Evolutionary conservation across 139 green algal genomes (phyloP).

Genomic region (Raphidocelis subcapitata): DNA sequence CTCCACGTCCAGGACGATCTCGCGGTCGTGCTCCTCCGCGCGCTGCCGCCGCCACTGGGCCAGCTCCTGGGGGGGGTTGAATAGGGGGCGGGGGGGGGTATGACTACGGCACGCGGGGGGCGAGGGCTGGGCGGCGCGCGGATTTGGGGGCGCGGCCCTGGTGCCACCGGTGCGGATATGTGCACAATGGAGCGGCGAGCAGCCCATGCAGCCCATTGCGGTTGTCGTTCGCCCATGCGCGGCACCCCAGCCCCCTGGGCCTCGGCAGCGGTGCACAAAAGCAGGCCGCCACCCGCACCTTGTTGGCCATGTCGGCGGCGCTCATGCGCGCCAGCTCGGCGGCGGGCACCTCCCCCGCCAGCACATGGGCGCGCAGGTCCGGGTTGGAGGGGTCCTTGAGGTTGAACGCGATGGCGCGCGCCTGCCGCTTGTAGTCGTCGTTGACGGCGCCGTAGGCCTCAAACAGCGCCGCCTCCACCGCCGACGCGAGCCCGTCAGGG

Average conservation of each 20-base stretch:
- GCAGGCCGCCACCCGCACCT: too few species aligned
- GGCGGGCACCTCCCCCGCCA: slow-evolving; percentile 52
- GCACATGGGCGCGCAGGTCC: slow-evolving; percentile 62
- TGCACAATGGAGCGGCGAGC: too few species aligned
- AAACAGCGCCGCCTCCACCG: background rate
- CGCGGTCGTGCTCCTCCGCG: slow-evolving; percentile 70
- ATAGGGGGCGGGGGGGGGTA: too few species aligned
- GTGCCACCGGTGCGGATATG: too few species aligned
- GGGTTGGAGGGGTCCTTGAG: slow-evolving; percentile 77
- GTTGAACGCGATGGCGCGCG: slow-evolving; percentile 85
- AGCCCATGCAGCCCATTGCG: too few species aligned
- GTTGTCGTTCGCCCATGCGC: too few species aligned
- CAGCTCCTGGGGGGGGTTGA: too few species aligned
- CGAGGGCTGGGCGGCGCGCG: too few species aligned
- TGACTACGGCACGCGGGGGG: too few species aligned
- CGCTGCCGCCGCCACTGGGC: slow-evolving; percentile 67
- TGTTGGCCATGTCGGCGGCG: slow-evolving; percentile 50
- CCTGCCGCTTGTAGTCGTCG: slow-evolving; percentile 86
- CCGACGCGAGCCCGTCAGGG: background rate
- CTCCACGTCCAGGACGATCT: slow-evolving; percentile 74
- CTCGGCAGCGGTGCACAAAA: too few species aligned
- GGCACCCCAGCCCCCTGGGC: too few species aligned
- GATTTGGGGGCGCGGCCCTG: too few species aligned
- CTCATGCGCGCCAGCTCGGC: slow-evolving; percentile 50
- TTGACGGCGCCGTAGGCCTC: slow-evolving; percentile 36